Evolutionary conservation across 2,329 filamentous ascomycete species (phyloP), one percentile per base, ranked within the genome.

Genomic region (Hymenoscyphus fraxineus): DNA sequence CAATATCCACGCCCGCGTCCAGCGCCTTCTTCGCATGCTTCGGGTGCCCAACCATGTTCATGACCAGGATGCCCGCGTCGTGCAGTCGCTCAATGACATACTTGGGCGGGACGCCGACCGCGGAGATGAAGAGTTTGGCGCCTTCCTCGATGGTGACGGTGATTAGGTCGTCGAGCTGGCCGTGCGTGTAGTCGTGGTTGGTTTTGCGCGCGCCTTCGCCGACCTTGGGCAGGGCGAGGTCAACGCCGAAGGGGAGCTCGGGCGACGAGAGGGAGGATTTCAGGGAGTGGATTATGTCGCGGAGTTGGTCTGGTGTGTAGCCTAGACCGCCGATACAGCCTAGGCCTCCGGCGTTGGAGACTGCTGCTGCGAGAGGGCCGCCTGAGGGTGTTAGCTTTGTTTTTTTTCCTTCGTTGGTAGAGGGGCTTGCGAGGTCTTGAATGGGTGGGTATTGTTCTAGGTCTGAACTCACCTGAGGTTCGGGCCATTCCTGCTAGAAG

Each of bases 21-120:
- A 98, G 81, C 2, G 93, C 93, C 80, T 97, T 97, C 76, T 89
- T 85, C 0, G 93, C 93, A 76, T 98, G 94, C 76, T 90, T 92
- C 1, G 94, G 93, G 72, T 93, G 91, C 0, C 94, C 94, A 22
- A 97, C 93, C 93, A 97, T 97, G 77, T 97, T 97, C 93, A 97
- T 97, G 41, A 97, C 83, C 65, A 96, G 75, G 51, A 98, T 90
- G 0, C 90, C 91, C 0, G 90, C 89, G 9, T 83, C 82, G 74
- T 98, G 94, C 56, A 98, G 81, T 57, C 87, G 80, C 70, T 91
- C 87, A 64, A 97, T 89, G 4, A 93, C 86, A 64, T 81, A 77
- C 57, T 81, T 80, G 0, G 93, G 92, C 16, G 94, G 94, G 27
- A 97, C 89, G 9, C 94, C 94, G 0, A 97, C 93, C 1, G 94